phyloP scores from a whole-genome alignment of 2,329 filamentous ascomycete species.

The Pseudocercospora fijiensis region DNA sequence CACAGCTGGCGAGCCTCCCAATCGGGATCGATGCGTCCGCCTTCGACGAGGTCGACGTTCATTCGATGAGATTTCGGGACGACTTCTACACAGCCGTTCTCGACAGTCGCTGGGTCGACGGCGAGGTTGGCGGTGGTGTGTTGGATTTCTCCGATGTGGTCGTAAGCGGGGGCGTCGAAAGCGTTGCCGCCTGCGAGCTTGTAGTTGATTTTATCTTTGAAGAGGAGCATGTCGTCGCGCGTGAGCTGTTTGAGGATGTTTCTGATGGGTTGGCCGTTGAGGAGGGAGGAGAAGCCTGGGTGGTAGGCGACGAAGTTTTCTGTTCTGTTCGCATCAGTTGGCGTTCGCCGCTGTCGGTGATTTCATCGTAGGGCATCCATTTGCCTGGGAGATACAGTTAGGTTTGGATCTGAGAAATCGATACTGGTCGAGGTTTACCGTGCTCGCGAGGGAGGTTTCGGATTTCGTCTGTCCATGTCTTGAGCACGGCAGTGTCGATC shows the following conservation, averaged over 20 bases:
- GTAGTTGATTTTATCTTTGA: constrained; percentile 50
- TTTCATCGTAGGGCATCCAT: constrained; percentile 35
- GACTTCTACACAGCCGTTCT: constrained; percentile 45
- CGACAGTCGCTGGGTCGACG: constrained; percentile 40
- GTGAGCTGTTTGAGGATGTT: constrained; percentile 39
- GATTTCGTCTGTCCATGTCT: constrained; percentile 31
- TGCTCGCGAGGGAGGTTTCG: constrained; percentile 26
- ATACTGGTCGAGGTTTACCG: background rate
- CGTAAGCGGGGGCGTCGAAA: constrained; percentile 46
- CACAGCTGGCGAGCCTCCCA: constrained; percentile 42
- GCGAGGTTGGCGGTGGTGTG: constrained; percentile 45
- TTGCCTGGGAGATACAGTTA: constrained; percentile 7
- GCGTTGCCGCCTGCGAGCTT: constrained; percentile 45
- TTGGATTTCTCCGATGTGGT: constrained; percentile 45
- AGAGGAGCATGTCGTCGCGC: constrained; percentile 43
- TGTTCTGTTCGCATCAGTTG: constrained; percentile 32
- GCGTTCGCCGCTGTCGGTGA: constrained; percentile 24
- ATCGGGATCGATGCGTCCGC: constrained; percentile 39
- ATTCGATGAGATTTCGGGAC: constrained; percentile 43
- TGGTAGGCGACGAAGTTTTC: constrained; percentile 34
- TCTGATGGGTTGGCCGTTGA: constrained; percentile 38
- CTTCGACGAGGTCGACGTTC: constrained; percentile 38
- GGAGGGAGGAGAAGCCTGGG: constrained; percentile 39
- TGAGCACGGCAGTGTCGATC: constrained; percentile 21
- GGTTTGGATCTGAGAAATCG: background rate